Evolutionary conservation across 163 green algal genomes (phyloP), one percentile per base, ranked within the genome.

Genomic region (Coccomyxa subellipsoidea): DNA sequence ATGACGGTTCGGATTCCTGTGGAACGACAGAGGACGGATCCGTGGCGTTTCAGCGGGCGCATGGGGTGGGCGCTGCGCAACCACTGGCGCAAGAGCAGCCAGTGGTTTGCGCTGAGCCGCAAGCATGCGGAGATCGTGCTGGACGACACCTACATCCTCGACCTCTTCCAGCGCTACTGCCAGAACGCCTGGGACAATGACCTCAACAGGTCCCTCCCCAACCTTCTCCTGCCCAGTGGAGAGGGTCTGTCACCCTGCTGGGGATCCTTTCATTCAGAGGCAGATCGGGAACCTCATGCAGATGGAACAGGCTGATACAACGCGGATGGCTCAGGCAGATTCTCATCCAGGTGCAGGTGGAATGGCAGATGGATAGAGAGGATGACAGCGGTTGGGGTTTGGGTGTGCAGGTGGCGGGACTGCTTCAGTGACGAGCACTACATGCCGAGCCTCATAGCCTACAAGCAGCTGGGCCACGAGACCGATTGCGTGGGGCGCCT

Each of bases 41-140:
- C 54, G 27, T 76, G 32, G 53, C 53, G 83, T 5, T 87, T 76
- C 39, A 25, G 69, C 15, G 54, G 31, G 10, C 12, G 25, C 77
- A 87, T 87, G 77, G 53, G 53, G 31, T 75, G 12, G 10, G 31
- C 40, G 53, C 32, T 80, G 38, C 76, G 31, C 40, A 8, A 27
- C 32, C 80, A 79, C 77, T 83, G 82, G 82, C 82, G 82, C 71
- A 86, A 86, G 70, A 82, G 73, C 32, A 38, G 54, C 31, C 77
- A 83, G 37, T 86, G 82, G 82, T 86, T 86, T 53, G 29, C 77
- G 37, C 36, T 86, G n/a, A 39, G n/a, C 9, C 82, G 82, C 31
- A 54, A 35, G n/a, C 82, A 86, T 38, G 82, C 73, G 38, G 35
- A 86, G 77, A 54, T 81, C 25, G 72, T 80, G 21, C 29, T 80